Conservation (phyloP, 306 rosid species). For the Dryas alaskensis region DNA sequence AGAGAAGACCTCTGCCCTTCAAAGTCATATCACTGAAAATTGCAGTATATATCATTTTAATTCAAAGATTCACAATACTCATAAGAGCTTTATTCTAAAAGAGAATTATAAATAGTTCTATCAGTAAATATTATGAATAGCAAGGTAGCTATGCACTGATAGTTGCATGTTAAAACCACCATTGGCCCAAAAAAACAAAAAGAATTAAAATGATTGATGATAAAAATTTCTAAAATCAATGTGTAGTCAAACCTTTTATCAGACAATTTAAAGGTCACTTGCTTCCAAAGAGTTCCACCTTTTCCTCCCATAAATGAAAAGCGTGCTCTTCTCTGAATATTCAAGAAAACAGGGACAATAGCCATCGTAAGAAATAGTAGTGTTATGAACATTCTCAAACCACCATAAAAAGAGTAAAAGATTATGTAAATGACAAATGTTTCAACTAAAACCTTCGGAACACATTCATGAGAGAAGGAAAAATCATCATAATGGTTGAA, state of each 20-base stretch:
- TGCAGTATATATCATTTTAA: conserved; percentile 7
- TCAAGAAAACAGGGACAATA: conserved; percentile 16
- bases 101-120: neutral
- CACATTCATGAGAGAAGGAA: neutral
- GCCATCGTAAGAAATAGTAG: neutral
- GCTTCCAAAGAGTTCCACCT: conserved; percentile 96
- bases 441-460: conserved; percentile 2
- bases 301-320: conserved; percentile 97
- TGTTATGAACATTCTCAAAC: neutral
- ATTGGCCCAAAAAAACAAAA: neutral
- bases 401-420: neutral
- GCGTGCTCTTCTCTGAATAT: conserved; percentile 75
- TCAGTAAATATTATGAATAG: neutral
- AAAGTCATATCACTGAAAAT: conserved; percentile 53
- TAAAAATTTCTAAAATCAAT: conserved; percentile 13
- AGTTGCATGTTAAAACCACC: neutral
- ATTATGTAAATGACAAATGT: neutral
- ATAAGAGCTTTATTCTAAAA: neutral
- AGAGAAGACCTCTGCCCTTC: conserved; percentile 66
- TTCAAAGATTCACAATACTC: neutral
- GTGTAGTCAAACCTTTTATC: conserved; percentile 61
- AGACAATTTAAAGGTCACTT: conserved; percentile 65
- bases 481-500: neutral
- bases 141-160: neutral
- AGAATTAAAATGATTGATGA: neutral